Conservation (phyloP, 1,284 basidiomycete genomes). For the Fomitiporia mediterranea region DNA sequence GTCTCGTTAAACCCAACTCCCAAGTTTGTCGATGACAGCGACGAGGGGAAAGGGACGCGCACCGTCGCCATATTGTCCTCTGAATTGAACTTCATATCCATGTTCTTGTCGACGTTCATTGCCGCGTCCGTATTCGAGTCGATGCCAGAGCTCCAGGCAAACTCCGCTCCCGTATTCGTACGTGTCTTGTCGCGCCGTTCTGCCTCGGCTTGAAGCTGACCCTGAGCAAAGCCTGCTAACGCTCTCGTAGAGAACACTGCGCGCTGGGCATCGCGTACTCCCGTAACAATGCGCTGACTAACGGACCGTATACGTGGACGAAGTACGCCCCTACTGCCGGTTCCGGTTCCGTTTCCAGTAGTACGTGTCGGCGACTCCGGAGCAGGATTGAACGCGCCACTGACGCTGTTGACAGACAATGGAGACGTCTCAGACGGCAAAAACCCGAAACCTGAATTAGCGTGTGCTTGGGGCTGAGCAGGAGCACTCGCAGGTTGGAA, state of each 20-base stretch:
- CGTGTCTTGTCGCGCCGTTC: not conserved
- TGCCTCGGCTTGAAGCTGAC: not conserved
- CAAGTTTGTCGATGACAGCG: not conserved
- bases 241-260: slow-evolving; percentile 6
- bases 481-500: slow-evolving; percentile 25
- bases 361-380: not conserved
- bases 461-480: slow-evolving; percentile 11
- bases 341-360: not conserved
- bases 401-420: not conserved
- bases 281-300: slow-evolving; percentile 17
- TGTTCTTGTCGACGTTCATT: slow-evolving; percentile 5
- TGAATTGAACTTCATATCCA: not conserved
- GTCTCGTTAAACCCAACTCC: not conserved
- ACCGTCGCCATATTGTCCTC: slow-evolving; percentile 2
- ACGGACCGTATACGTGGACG: slow-evolving; percentile 9
- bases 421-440: not conserved
- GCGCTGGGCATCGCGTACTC: slow-evolving; percentile 12
- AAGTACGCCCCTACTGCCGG: not conserved
- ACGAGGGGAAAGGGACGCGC: not conserved
- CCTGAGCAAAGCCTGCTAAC: not conserved
- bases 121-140: not conserved
- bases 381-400: not conserved
- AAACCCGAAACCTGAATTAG: not conserved
- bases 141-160: not conserved
- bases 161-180: not conserved